Evolutionary conservation across 176 grass and related monocot genomes (phyloP).

Genomic region (Zea mays): Zm-B73-REFERENCE-NAM-5.0 NC_050099.1:190288001-190288500

Average conservation of each 20-base stretch:
- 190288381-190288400: not conserved
- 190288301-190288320: not conserved
- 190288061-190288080: not conserved
- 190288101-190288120: conserved; percentile 16
- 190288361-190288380: not conserved
- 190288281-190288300: conserved; percentile 10
- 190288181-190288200: not conserved
- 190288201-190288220: not conserved
- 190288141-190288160: conserved; percentile 8
- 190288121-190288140: conserved; percentile 1
- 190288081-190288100: conserved; percentile 19
- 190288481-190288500: not conserved
- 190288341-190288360: not conserved
- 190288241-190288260: not conserved
- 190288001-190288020: conserved; percentile 50
- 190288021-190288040: conserved; percentile 48
- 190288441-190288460: not conserved
- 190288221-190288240: not conserved
- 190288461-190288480: not conserved
- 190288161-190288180: not conserved
- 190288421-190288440: not conserved
- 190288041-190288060: conserved; percentile 31
- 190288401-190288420: not conserved
- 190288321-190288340: not conserved
- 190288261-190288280: not conserved